phyloP scores from a whole-genome alignment of 169 alveolate genomes.

The Eimeria tenella region DNA sequence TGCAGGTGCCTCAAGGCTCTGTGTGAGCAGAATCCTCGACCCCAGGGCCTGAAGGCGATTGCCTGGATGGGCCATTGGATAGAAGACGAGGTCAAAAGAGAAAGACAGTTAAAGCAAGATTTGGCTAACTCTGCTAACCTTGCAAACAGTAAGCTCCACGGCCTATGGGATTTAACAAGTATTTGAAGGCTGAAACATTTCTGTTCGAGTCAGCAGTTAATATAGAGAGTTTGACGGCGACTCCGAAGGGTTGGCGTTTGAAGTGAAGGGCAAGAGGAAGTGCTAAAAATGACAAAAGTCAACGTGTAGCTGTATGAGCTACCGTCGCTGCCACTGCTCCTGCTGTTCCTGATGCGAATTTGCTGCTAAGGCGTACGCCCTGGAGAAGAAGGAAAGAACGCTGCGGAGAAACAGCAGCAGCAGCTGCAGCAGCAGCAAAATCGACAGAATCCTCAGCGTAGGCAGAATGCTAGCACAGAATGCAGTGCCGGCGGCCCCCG shows the following conservation, averaged over 20 bases:
- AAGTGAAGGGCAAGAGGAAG: no score
- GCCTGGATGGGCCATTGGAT: constrained; percentile 55
- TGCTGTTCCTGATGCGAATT: neutral
- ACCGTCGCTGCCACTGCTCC: neutral
- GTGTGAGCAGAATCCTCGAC: constrained; percentile 24
- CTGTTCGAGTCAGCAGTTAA: neutral
- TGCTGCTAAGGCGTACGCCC: constrained; percentile 51
- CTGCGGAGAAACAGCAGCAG: neutral
- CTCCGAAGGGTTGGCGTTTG: neutral
- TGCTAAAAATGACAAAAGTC: no score
- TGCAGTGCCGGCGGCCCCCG: constrained; percentile 10
- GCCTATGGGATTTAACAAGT: neutral
- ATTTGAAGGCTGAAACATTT: neutral
- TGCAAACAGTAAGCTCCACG: neutral
- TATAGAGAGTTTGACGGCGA: neutral
- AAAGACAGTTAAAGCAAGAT: constrained; percentile 7
- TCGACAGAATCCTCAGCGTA: neutral
- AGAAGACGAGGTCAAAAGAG: constrained; percentile 2
- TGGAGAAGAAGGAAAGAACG: constrained; percentile 27
- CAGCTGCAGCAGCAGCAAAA: constrained; percentile 16
- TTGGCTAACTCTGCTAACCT: constrained; percentile 12
- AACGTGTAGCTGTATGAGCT: no score
- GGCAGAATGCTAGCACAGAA: neutral
- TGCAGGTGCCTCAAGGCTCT: constrained; percentile 43
- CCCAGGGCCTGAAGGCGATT: constrained; percentile 44